Evolutionary conservation across 768 basidiomycete genomes (phyloP).

Genomic region (Rhizopogon salebrosus): DNA sequence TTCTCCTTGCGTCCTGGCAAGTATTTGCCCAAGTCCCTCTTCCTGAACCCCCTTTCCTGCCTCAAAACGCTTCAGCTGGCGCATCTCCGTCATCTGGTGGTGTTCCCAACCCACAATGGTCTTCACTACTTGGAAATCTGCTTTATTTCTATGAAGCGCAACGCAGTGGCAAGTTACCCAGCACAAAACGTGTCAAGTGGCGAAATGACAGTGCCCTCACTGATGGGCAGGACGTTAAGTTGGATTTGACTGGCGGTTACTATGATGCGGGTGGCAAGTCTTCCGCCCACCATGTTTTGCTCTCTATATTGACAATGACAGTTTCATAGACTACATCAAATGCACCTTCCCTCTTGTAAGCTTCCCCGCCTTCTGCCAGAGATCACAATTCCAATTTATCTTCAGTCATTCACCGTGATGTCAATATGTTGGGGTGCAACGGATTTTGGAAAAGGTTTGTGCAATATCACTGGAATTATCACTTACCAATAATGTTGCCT

Average conservation of each 20-base stretch:
- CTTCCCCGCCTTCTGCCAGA: neutral
- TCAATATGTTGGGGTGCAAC: conserved; percentile 89
- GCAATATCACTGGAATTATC: neutral
- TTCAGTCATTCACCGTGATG: conserved; percentile 74
- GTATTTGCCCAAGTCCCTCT: conserved; percentile 54
- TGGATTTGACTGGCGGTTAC: conserved; percentile 84
- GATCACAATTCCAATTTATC: neutral
- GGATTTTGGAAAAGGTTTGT: conserved; percentile 71
- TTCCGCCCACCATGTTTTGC: neutral
- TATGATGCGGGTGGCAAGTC: conserved; percentile 85
- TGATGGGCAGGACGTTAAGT: conserved; percentile 69
- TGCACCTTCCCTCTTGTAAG: conserved; percentile 78
- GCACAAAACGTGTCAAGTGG: conserved; percentile 76
- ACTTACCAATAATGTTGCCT: neutral
- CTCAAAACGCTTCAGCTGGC: conserved; percentile 55
- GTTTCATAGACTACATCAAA: conserved; percentile 73
- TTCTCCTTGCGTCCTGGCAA: conserved; percentile 18
- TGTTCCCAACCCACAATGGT: conserved; percentile 75
- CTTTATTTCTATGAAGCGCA: conserved; percentile 93
- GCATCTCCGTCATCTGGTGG: conserved; percentile 39
- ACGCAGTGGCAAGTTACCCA: conserved; percentile 69
- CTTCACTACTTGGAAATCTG: conserved; percentile 70
- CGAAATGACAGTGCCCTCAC: conserved; percentile 73
- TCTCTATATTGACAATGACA: conserved; percentile 1
- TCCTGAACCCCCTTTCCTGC: conserved; percentile 59